Evolutionary conservation across 306 rosid genomes (phyloP).

Genomic region (Sindora glabra): DNA sequence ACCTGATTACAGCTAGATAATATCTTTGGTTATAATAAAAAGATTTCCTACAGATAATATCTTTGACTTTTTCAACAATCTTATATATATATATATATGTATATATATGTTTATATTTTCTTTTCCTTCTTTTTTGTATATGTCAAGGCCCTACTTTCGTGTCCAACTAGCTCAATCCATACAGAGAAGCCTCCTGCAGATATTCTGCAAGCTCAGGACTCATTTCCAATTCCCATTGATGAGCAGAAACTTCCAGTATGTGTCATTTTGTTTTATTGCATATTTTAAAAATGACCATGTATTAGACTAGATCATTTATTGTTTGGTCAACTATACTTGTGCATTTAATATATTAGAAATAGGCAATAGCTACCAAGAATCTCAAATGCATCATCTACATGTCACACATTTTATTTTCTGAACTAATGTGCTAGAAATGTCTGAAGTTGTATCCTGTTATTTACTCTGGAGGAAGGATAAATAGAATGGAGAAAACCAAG

Average conservation of each 20-base stretch:
- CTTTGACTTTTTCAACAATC: no score
- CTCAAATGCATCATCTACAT: no score
- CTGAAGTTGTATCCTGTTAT: no score
- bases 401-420: no score
- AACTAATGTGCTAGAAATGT: no score
- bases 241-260: not conserved
- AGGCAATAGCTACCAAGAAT: no score
- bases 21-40: no score
- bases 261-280: not conserved
- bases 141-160: not conserved
- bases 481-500: no score
- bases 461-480: no score
- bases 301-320: not conserved
- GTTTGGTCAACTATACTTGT: not conserved
- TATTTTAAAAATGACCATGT: not conserved
- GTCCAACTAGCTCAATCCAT: constrained; percentile 10
- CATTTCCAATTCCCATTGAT: constrained; percentile 3
- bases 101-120: not conserved
- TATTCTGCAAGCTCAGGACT: not conserved
- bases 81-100: no score
- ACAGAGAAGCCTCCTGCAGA: constrained; percentile 1
- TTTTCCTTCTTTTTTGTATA: not conserved
- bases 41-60: no score
- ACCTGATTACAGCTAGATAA: no score
- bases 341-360: not conserved